These are phyloP conservation scores for Candida stauntonica DNA, from an alignment of 805 yeast genomes.

Conservation along the genomic window DNA sequence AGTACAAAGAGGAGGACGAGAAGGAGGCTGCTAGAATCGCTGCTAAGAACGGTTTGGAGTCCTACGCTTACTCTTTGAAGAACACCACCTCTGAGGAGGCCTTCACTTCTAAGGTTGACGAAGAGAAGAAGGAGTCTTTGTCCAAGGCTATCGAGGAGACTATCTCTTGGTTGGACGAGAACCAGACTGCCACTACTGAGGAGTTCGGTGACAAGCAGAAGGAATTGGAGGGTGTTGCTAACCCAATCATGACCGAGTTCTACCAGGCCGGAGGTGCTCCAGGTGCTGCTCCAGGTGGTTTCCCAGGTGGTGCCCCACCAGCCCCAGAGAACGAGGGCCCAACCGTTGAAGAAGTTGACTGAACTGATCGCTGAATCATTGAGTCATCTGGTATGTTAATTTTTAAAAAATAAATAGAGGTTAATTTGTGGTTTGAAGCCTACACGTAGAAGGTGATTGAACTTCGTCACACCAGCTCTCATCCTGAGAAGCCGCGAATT, in stretches of 20 bases:
- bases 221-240: slow-evolving; percentile 91
- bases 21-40: slow-evolving; percentile 88
- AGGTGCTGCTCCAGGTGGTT: slow-evolving; percentile 47
- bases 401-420: too few species aligned
- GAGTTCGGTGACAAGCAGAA: slow-evolving; percentile 91
- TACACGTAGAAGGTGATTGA: too few species aligned
- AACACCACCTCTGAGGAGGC: slow-evolving; percentile 69
- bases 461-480: too few species aligned
- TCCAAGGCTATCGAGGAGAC: slow-evolving; percentile 81
- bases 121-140: slow-evolving; percentile 62
- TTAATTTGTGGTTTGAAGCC: too few species aligned
- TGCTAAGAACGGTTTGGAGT: slow-evolving; percentile 93
- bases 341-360: slow-evolving; percentile 80
- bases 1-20: slow-evolving; percentile 95
- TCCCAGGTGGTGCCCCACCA: slow-evolving; percentile 50
- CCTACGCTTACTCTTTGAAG: slow-evolving; percentile 92
- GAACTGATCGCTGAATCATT: too few species aligned
- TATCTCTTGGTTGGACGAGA: slow-evolving; percentile 87
- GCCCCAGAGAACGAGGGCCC: slow-evolving; percentile 51
- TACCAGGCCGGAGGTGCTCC: slow-evolving; percentile 92
- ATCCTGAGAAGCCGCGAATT: too few species aligned
- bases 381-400: neutral
- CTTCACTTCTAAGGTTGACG: slow-evolving; percentile 77
- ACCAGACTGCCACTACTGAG: slow-evolving; percentile 89
- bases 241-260: slow-evolving; percentile 96